Base-by-base conservation (phyloP, 2,329 filamentous ascomycete genomes). In the Talaromyces rugulosus region DNA sequence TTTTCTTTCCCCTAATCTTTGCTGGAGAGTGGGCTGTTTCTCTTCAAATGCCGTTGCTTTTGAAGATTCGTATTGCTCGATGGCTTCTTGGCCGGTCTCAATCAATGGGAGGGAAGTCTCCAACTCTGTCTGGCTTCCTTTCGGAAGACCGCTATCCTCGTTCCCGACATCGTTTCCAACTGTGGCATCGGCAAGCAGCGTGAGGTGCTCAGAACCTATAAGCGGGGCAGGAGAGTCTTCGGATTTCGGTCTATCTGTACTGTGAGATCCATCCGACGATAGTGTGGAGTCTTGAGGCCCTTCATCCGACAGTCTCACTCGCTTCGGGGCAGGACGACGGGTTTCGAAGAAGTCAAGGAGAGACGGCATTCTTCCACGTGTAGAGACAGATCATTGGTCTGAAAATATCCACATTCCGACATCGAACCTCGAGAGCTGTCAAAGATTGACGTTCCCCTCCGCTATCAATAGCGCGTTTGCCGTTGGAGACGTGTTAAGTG, bases 1-100 rank as follows among this genome's bases (percentile, higher is more conserved):
- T 63, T 78, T 83, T 57, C 80, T 80, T 58, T 86, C 78, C 62
- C 82, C 82, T 14, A 89, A 71, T 7, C 84, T 80, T 42, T 80
- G 77, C 64, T 83, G 81, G 5, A 80, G 70, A 64, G 75, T 70
- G 36, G 70, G 69, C 8, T 80, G 71, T 4, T 77, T 71, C 4
- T 75, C 75, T 59, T 81, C 70, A 8, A 72, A 70, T n/a, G 70
- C 69, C 23, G 84, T 87, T 31, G 84, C 83, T 66, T 85, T 85
- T 65, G 87, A 87, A 2, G 82, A 80, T 75, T 96, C 90, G 70
- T 96, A 96, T 66, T 91, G 86, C 64, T 89, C 83, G 62, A 96
- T 90, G 2, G 91, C 90, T 62, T 89, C 83, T 67, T 88, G 82
- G 65, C 89, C 88, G 2, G 84, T 84, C 66, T 85, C 80, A 1